Base-by-base conservation (phyloP, 768 basidiomycete genomes). In the Tylopilus sp. region DNA sequence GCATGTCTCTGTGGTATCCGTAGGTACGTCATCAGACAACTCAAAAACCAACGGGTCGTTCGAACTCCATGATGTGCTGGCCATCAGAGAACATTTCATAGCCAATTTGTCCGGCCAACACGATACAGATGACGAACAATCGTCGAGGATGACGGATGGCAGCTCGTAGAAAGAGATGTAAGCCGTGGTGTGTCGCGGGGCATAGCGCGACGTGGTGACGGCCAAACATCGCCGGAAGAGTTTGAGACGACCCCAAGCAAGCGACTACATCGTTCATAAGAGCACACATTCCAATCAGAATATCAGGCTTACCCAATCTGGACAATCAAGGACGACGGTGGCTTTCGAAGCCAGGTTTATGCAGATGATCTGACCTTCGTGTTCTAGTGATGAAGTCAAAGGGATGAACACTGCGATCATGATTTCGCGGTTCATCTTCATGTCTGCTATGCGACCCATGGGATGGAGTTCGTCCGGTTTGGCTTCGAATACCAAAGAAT, bases 351-450 rank as follows among this genome's bases (percentile, higher is more conserved):
- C 40, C 20, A 64, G 54, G 40, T 64, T 64, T 26, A 63, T 33
- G 22, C 56, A 64, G 20, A 64, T 6, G n/a, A 61, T 40, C n/a
- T 33, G 54, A 21, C 50, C 43, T 33, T 56, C 35, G 20, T 50
- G 21, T 17, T 55, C 44, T 23, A 10, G 30, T 9, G 21, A 20
- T 11, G 53, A 38, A 35, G 53, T 30, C 3, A 47, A 18, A 17
- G 52, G 48, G 9, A 51, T 48, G 18, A 68, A 51, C 18, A 55
- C 41, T 12, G 36, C 49, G 40, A 52, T 35, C 57, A 68, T 56
- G 30, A 62, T 41, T 33, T 68, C 41, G 20, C 58, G 55, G 30
- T 56, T 59, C 26, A 66, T 64, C 31, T 60, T 53, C 47, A 68
- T 54, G 17, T 44, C 57, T 0, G 44, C 55, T 42, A 61, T 49